Base-by-base conservation (phyloP, 2,329 filamentous ascomycete genomes). In the Penicillium sp. region DNA sequence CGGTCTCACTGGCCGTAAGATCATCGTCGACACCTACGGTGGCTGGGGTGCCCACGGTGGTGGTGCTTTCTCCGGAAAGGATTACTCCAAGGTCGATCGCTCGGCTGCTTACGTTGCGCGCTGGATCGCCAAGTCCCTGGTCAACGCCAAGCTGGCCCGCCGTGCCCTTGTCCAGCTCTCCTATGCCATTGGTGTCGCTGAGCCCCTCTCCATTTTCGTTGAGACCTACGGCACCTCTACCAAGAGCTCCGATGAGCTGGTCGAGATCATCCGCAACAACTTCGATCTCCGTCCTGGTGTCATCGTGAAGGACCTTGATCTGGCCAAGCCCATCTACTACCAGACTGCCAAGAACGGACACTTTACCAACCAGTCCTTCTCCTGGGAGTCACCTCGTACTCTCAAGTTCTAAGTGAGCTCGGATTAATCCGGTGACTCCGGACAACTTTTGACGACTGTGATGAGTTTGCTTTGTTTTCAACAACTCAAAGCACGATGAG, bases 41-140 rank as follows among this genome's bases (percentile, higher is more conserved):
- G 94, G 94, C 72, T 97, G 94, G 94, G 94, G 94, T 81, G 94
- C 94, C 69, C 94, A 99, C 84, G 94, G 94, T 84, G 94, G 94
- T 84, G 94, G 94, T 88, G 94, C 94, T 78, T 99, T 99, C 89
- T 97, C 94, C 71, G 94, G 94, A 73, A 99, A 99, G 88, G 94
- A 99, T 79, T 99, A 97, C 87, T 97, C 91, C 85, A 99, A 99
- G 86, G 94, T 99, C 79, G 94, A 99, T 76, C 90, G 94, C 70
- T 97, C 94, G 50, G 94, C 94, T 65, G 94, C 94, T 72, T 99
- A 99, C 82, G 87, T 97, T 67, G 92, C 85, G 67, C 91, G 94
- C 76, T 99, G 94, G 94, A 92, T 99, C 77, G 94, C 94, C 81
- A 99, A 99, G 86, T 99, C 94, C 39, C 85, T 99, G 63, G 90